Evolutionary conservation across 495 filamentous ascomycete species (phyloP).

Genomic region (Baudoinia panamericana): DNA sequence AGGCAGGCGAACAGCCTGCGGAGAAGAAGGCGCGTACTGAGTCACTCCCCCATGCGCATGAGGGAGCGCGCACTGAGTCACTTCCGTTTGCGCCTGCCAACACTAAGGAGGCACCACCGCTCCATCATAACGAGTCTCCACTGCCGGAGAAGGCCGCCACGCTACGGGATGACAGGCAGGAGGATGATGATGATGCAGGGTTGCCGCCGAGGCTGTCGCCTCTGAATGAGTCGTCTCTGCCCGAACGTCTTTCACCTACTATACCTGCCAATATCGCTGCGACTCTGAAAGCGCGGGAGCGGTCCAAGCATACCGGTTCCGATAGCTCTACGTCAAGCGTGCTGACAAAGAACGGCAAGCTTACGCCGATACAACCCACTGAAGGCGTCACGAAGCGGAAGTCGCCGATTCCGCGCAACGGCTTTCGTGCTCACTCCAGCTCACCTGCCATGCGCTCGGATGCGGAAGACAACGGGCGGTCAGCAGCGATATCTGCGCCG

Average conservation of each 20-base stretch:
- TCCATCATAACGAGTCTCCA: background rate
- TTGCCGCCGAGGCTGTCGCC: slow-evolving; percentile 15
- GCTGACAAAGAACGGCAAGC: slow-evolving; percentile 9
- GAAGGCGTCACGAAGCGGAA: slow-evolving; percentile 8
- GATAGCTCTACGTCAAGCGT: background rate
- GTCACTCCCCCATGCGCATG: background rate
- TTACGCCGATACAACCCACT: slow-evolving; percentile 4
- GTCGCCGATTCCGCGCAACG: slow-evolving; percentile 12
- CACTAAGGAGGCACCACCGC: background rate
- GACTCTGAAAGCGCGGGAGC: slow-evolving; percentile 9
- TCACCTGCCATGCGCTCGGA: slow-evolving; percentile 15
- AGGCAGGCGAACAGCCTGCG: background rate
- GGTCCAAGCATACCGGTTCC: slow-evolving; percentile 4
- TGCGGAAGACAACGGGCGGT: slow-evolving; percentile 6
- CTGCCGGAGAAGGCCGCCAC: background rate
- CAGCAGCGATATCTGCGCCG: background rate
- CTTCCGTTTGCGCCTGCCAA: background rate
- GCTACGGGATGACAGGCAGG: no score
- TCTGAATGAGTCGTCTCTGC: background rate
- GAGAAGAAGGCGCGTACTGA: background rate
- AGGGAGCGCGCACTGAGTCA: background rate
- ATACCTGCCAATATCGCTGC: slow-evolving; percentile 12
- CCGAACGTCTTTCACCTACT: slow-evolving; percentile 10
- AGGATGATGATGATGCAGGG: no score
- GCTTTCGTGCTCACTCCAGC: slow-evolving; percentile 14